These are phyloP conservation scores for Zygnema circumcarinatum DNA, from an alignment of 139 green algal genomes.

Conservation along the genomic window DNA sequence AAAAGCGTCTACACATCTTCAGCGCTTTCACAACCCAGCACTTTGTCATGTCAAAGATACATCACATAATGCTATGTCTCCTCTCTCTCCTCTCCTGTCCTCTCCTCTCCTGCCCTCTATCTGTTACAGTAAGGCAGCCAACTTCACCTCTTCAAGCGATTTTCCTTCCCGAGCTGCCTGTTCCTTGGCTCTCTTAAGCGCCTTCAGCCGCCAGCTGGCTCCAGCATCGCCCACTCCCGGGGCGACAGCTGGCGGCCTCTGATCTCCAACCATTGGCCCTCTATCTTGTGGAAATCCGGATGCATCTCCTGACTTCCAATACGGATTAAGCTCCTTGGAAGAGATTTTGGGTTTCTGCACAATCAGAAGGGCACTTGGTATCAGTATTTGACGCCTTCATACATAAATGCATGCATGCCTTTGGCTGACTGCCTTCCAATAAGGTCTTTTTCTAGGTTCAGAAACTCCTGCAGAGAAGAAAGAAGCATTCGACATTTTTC, in stretches of 20 bases:
- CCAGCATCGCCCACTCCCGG: constrained; percentile 82
- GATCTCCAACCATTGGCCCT: not conserved
- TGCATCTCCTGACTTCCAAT: constrained; percentile 35
- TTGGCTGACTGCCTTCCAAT: too few species aligned
- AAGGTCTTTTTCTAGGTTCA: too few species aligned
- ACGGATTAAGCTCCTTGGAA: constrained; percentile 53
- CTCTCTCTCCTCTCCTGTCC: too few species aligned
- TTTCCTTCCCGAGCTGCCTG: constrained; percentile 71
- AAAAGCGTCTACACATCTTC: not conserved
- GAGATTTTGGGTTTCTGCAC: constrained; percentile 17
- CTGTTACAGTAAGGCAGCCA: too few species aligned
- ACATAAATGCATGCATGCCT: too few species aligned
- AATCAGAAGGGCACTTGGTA: constrained; percentile 1
- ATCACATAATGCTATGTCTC: too few species aligned
- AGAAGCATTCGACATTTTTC: too few species aligned
- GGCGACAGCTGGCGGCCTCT: not conserved
- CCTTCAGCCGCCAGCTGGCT: constrained; percentile 90
- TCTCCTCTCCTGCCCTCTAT: too few species aligned
- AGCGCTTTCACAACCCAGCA: not conserved
- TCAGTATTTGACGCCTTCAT: too few species aligned
- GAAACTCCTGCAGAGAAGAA: too few species aligned
- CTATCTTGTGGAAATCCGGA: constrained; percentile 11
- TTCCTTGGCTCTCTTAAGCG: constrained; percentile 83
- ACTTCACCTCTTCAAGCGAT: constrained; percentile 61
- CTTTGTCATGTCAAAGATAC: not conserved